Evolutionary conservation across 306 rosid species (phyloP), one percentile per base, ranked within the genome.

Genomic region (Senna siamea): DNA sequence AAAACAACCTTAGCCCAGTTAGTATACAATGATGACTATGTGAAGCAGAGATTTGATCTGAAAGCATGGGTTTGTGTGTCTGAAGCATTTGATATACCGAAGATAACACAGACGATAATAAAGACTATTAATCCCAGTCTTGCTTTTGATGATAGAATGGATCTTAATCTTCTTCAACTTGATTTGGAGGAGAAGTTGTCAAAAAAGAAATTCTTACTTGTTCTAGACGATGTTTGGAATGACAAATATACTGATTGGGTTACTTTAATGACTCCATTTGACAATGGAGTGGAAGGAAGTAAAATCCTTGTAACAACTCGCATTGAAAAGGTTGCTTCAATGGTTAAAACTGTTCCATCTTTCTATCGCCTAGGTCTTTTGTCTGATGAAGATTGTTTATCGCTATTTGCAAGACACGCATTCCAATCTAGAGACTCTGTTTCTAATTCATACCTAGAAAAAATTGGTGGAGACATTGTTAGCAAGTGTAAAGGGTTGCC

Each of bases 151-250:
- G 15, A 54, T 7, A 54, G 0, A 0, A 20, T 2, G 6, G 34
- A 54, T 19, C 32, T 63, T 0, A 38, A 63, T 19, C 18, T 63
- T 4, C 69, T 63, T 63, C 69, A 40, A 38, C 30, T 19, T 19
- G 34, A 63, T 63, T 40, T 63, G 69, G 15, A 10, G 14, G 37
- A 63, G 57, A 19, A 13, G 26, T 34, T 79, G 2, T 1, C 12
- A 0, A 34, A 46, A 6, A 78, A 54, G 1, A 64, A 20, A 55
- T 78, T 72, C 6, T 11, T 78, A 1, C 2, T 72, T 11, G 13
- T 72, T 6, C 15, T 78, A 0, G 82, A 78, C 2, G 74, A 72
- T n/a, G 18, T 79, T 9, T 73, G 83, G 83, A 30, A 48, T 14
- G 71, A 20, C 0, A 28, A 19, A n/a, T 66, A 12, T 0, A 0